Evolutionary conservation across 2,329 filamentous ascomycete genomes (phyloP), one percentile per base, ranked within the genome.

Genomic region (Massarina eburnea): DNA sequence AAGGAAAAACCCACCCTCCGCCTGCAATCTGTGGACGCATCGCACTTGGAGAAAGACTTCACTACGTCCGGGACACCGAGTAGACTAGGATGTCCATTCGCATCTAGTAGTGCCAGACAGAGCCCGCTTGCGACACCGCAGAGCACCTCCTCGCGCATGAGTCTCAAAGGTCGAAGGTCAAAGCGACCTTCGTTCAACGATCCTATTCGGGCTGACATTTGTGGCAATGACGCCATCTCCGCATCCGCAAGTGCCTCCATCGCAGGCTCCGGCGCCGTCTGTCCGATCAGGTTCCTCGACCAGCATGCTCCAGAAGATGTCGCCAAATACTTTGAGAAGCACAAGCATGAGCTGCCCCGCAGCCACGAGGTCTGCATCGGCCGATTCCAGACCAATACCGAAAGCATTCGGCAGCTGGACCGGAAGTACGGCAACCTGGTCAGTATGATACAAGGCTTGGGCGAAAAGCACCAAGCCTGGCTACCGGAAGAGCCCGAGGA

Each of bases 291-390:
- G 38, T 96, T 88, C 73, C 77, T 96, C 64, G 87, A 96, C 70
- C 86, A 95, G 68, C 91, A 96, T 65, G 91, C 90, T 2, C 89
- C 92, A 2, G 89, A 96, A 73, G 91, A 96, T 66, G 86, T 97
- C 51, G 92, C 92, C 12, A 83, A 88, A 62, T 97, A 96, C 68
- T 90, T 97, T 62, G 89, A 96, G 68, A 91, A 85, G 41, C 91
- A 96, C 74, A 96, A 96, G 70, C 91, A 97, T 71, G 88, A 96
- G 69, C 81, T 97, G 43, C 92, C 92, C 8, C 83, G 92, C 59
- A 96, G 91, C 67, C 92, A 97, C 71, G 90, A 95, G 66, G 82
- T 96, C 35, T 97, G 92, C 69, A 84, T 97, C 49, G 85, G 88
- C 62, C 83, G 91, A 46, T 96, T 96, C 66, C 89, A 95, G 71